Conservation (phyloP, 1,139 yeast species). For the Debaryomyces sp. region DNA sequence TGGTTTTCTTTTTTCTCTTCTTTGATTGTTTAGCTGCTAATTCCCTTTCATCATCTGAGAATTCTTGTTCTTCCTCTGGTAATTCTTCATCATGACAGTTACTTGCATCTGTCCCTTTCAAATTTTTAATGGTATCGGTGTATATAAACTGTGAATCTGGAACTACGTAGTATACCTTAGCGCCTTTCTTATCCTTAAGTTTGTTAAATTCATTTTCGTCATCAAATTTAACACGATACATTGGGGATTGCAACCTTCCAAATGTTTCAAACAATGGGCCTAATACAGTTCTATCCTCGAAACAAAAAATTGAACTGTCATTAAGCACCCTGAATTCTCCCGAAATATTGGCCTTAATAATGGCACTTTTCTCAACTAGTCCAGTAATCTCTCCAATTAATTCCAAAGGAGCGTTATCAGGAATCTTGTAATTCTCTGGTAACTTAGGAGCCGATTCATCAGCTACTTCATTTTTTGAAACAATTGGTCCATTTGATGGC, state of each 20-base stretch:
- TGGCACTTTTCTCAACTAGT: constrained; percentile 70
- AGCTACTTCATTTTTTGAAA: constrained; percentile 72
- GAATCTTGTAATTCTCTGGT: constrained; percentile 67
- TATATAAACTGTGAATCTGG: constrained; percentile 78
- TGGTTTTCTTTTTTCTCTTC: constrained; percentile 54
- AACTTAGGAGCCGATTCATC: constrained; percentile 71
- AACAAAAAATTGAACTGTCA: constrained; percentile 80
- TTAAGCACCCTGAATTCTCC: constrained; percentile 85
- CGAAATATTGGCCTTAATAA: constrained; percentile 73
- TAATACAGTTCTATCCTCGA: constrained; percentile 69
- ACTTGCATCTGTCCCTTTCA: constrained; percentile 93
- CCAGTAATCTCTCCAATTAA: constrained; percentile 72
- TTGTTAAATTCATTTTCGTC: constrained; percentile 50
- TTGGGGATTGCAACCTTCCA: constrained; percentile 86
- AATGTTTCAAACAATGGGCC: constrained; percentile 89
- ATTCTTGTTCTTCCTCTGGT: constrained; percentile 91
- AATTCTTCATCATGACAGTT: constrained; percentile 94
- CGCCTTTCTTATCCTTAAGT: constrained; percentile 53
- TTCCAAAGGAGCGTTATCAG: constrained; percentile 67
- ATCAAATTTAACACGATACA: constrained; percentile 74
- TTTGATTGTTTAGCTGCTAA: constrained; percentile 57
- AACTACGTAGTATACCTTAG: constrained; percentile 72
- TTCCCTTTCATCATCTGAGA: constrained; percentile 90
- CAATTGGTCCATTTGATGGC: constrained; percentile 59
- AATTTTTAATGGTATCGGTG: constrained; percentile 67